phyloP scores from a whole-genome alignment of 306 rosid species.

The Dicorynia guianensis region DNA sequence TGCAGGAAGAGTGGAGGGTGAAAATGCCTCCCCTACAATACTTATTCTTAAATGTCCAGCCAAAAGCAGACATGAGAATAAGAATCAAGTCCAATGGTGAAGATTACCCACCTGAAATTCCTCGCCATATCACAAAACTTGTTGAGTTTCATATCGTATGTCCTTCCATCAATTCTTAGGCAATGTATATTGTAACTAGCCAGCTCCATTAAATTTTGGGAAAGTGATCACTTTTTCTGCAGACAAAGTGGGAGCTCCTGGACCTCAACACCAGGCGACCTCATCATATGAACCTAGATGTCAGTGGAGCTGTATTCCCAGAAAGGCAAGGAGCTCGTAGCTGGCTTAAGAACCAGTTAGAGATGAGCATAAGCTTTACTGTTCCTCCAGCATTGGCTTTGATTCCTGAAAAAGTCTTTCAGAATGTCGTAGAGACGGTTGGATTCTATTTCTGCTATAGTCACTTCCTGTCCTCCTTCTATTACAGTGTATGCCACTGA shows the following conservation, averaged over 20 bases:
- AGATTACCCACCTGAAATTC: constrained; percentile 56
- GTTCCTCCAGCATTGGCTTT: constrained; percentile 42
- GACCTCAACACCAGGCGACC: constrained; percentile 17
- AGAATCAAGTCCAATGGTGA: constrained; percentile 57
- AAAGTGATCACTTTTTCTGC: constrained; percentile 2
- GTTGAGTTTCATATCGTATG: constrained; percentile 59
- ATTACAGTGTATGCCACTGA: constrained; percentile 10
- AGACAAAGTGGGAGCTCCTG: constrained; percentile 52
- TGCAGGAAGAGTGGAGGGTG: constrained; percentile 66
- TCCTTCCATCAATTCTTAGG: neutral
- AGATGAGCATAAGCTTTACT: constrained; percentile 42
- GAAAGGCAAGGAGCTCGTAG: constrained; percentile 51
- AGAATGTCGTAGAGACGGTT: constrained; percentile 39
- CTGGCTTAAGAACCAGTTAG: constrained; percentile 44
- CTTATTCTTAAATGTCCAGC: constrained; percentile 46
- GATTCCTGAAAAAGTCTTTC: constrained; percentile 40
- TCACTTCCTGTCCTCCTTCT: neutral
- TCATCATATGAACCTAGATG: neutral
- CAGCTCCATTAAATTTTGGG: neutral
- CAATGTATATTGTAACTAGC: neutral
- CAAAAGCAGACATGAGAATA: constrained; percentile 45
- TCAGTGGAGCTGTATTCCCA: constrained; percentile 45
- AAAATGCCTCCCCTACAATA: constrained; percentile 45
- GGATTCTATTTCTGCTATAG: neutral
- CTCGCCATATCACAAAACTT: constrained; percentile 51